A percentile compares a stretch with the other conserved stretches of the same genome.
phyloP scores from a whole-genome alignment of 495 filamentous ascomycete genomes.

The Aspergillus haitiensis region DNA sequence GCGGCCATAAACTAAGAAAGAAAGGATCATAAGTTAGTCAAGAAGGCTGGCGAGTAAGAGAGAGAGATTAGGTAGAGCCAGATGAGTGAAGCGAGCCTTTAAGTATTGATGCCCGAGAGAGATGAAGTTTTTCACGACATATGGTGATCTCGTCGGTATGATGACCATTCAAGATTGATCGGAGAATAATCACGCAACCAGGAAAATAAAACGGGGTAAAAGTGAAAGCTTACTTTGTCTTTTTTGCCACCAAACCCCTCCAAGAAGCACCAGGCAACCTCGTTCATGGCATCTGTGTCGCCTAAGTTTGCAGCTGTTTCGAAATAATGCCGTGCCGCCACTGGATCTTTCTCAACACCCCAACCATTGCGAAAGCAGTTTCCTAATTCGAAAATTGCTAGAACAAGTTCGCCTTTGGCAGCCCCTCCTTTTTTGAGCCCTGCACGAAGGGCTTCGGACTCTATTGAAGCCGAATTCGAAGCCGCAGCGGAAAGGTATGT shows the following conservation, averaged over 20 bases:
- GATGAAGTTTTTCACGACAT: not conserved
- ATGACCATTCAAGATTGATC: conserved; percentile 4
- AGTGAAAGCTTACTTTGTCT: conserved; percentile 73
- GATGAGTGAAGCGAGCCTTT: conserved; percentile 23
- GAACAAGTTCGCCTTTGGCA: conserved; percentile 95
- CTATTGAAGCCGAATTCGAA: conserved; percentile 84
- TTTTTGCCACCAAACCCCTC: conserved; percentile 95
- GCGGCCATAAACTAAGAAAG: conserved; percentile 73
- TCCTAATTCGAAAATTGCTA: conserved; percentile 90
- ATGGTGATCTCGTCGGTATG: conserved; percentile 3
- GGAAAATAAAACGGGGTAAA: conserved; percentile 23
- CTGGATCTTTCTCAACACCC: conserved; percentile 85
- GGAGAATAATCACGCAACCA: conserved; percentile 17
- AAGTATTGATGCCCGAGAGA: conserved; percentile 28
- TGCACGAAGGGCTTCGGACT: conserved; percentile 76
- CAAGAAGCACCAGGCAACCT: conserved; percentile 92
- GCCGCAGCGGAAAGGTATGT: conserved; percentile 85
- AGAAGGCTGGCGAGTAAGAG: conserved; percentile 8
- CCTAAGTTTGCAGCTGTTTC: conserved; percentile 95
- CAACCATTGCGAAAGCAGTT: conserved; percentile 97
- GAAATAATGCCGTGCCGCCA: conserved; percentile 91
- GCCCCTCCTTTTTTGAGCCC: conserved; percentile 90
- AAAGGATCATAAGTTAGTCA: conserved; percentile 13
- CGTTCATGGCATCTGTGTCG: conserved; percentile 97
- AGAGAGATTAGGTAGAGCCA: conserved; percentile 24